A percentile compares a stretch with the other conserved stretches of the same genome.
These are phyloP conservation scores for Sarcodon aspratus DNA, from an alignment of 768 basidiomycete genomes.

Conservation along the genomic window DNA sequence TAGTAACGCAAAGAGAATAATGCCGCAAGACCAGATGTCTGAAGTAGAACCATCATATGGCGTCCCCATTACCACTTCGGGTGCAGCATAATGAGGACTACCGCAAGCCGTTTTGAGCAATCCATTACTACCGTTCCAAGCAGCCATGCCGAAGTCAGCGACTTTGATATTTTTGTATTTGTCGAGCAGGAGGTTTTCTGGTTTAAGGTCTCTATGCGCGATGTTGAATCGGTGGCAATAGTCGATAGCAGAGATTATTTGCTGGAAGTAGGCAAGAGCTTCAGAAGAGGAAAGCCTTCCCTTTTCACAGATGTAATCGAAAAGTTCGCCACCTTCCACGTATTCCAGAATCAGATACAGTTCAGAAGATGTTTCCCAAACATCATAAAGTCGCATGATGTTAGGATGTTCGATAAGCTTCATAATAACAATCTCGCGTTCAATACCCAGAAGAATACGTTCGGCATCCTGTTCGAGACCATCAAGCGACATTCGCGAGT, in stretches of 20 bases:
- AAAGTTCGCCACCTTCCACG: constrained; percentile 89
- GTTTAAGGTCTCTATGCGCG: constrained; percentile 89
- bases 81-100: constrained; percentile 90
- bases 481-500: constrained; percentile 56
- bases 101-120: constrained; percentile 81
- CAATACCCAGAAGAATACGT: constrained; percentile 68
- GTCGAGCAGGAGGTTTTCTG: constrained; percentile 87
- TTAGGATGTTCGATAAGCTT: constrained; percentile 95
- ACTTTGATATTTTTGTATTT: constrained; percentile 82
- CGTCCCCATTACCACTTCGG: constrained; percentile 78
- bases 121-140: constrained; percentile 53
- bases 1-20: constrained; percentile 86
- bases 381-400: constrained; percentile 89
- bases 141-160: constrained; percentile 97
- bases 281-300: constrained; percentile 62
- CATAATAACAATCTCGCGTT: constrained; percentile 96
- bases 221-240: constrained; percentile 95
- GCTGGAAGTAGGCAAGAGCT: constrained; percentile 81
- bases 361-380: constrained; percentile 88
- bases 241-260: constrained; percentile 84
- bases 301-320: constrained; percentile 79
- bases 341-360: constrained; percentile 92
- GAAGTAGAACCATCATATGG: constrained; percentile 80
- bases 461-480: constrained; percentile 66
- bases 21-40: constrained; percentile 96